Conservation (phyloP, 2,329 filamentous ascomycete genomes). For the Aureobasidium subglaciale region DNA sequence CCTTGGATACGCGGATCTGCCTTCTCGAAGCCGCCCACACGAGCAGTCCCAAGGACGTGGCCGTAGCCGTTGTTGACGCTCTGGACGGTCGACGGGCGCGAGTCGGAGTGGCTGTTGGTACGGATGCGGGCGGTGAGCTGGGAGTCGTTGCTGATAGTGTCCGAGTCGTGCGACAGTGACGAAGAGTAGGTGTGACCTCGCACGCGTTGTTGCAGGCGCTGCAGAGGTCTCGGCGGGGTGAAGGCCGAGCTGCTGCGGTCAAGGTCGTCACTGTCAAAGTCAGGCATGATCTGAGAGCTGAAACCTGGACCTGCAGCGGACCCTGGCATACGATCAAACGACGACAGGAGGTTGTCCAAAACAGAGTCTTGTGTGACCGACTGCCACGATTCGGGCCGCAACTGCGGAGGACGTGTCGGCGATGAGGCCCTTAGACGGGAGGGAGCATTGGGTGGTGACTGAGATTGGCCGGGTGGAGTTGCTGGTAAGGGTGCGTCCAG, state of each 20-base stretch:
- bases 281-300: slow-evolving; percentile 21
- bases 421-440: neutral
- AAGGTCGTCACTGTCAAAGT: slow-evolving; percentile 28
- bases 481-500: neutral
- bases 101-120: slow-evolving; percentile 16
- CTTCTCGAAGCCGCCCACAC: slow-evolving; percentile 26
- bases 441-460: neutral
- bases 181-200: slow-evolving; percentile 55
- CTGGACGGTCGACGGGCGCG: slow-evolving; percentile 23
- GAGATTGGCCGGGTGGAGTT: neutral
- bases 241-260: slow-evolving; percentile 14
- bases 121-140: slow-evolving; percentile 19
- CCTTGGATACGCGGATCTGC: slow-evolving; percentile 54
- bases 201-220: slow-evolving; percentile 33
- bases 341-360: slow-evolving; percentile 91
- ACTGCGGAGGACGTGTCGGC: neutral
- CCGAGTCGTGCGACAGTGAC: slow-evolving; percentile 52
- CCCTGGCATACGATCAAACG: slow-evolving; percentile 72
- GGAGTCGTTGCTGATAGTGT: slow-evolving; percentile 35
- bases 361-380: slow-evolving; percentile 80
- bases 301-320: slow-evolving; percentile 14
- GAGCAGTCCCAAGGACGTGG: slow-evolving; percentile 1
- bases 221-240: slow-evolving; percentile 27
- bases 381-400: slow-evolving; percentile 51
- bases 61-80: slow-evolving; percentile 40